Conservation (phyloP, 768 basidiomycete genomes). For the Lentinula sp. region DNA sequence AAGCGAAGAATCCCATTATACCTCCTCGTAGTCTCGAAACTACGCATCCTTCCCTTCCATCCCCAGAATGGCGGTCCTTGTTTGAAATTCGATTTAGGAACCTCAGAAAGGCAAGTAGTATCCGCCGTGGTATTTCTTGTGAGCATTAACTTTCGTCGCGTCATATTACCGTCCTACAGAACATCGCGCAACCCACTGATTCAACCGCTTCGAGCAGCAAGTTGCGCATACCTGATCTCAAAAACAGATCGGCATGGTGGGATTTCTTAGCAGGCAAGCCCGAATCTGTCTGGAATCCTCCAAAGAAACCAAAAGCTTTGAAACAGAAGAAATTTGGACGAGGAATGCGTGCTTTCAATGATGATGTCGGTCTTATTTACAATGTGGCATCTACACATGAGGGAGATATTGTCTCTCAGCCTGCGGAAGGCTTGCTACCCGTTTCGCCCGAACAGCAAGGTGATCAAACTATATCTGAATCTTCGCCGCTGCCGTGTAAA, state of each 20-base stretch:
- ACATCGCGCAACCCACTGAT: constrained; percentile 55
- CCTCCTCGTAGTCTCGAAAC: constrained; percentile 17
- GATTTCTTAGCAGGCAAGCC: constrained; percentile 63
- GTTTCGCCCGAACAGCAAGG: background rate
- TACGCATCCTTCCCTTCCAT: constrained; percentile 42
- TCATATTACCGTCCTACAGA: constrained; percentile 33
- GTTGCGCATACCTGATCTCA: constrained; percentile 55
- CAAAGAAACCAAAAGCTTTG: constrained; percentile 25
- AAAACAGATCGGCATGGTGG: constrained; percentile 78
- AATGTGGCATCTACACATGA: constrained; percentile 5
- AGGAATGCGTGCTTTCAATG: constrained; percentile 32
- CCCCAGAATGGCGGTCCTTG: constrained; percentile 56
- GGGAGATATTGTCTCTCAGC: background rate
- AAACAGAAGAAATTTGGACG: constrained; percentile 25
- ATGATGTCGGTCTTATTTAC: constrained; percentile 12
- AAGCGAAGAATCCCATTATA: constrained; percentile 25
- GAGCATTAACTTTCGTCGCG: background rate
- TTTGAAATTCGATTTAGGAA: constrained; percentile 59
- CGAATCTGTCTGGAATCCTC: constrained; percentile 60
- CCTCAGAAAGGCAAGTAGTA: constrained; percentile 54
- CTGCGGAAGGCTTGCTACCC: background rate
- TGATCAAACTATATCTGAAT: background rate
- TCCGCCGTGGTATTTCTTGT: background rate
- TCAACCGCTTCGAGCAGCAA: constrained; percentile 21
- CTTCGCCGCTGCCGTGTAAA: constrained; percentile 11